Evolutionary conservation across 2,329 filamentous ascomycete genomes (phyloP), one percentile per base, ranked within the genome.

Genomic region (Scytalidium sp.): DNA sequence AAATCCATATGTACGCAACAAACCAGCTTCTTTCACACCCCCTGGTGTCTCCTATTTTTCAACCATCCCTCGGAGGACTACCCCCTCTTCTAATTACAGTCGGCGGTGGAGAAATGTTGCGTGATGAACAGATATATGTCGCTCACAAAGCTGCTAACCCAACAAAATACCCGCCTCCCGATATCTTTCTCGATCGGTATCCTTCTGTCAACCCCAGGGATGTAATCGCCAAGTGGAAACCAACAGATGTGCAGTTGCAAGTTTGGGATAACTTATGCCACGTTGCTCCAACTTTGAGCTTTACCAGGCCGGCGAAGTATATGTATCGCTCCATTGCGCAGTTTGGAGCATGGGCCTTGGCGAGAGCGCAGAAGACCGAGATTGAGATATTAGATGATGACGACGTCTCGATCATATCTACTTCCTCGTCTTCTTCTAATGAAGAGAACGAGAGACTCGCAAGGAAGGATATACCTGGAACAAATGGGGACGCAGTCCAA

Each of bases 221-320:
- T 3, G 68, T 75, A 11, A 62, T 94, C 15, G 72, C 76, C 29
- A 83, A 78, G 54, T 95, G 90, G 67, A 82, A 83, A 50, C 89
- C 91, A 0, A 99, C 94, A 0, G 83, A 96, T 59, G 93, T 97
- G 0, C 91, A 97, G 64, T 77, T 99, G 2, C 94, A 97, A 65
- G 86, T 97, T 1, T 97, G 93, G 92, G 93, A 97, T 50, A 88
- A 96, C 60, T 74, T 97, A 2, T 97, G 94, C 61, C 93, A 97
- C 64, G 92, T 96, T 5, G 85, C 87, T 0, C 90, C 93, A 1
- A 97, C 92, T 0, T 76, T 97, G n/a, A 96, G 90, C 60, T 97
- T 96, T 66, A 97, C 93, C 0, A 81, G 86, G n/a, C 94, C 94
- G 1, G 94, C 93, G 42, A 97, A 97, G 67, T 88, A 88, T 70